phyloP scores from a whole-genome alignment of 352 stramenopile genomes.

The Phytophthora podocarpi region DNA sequence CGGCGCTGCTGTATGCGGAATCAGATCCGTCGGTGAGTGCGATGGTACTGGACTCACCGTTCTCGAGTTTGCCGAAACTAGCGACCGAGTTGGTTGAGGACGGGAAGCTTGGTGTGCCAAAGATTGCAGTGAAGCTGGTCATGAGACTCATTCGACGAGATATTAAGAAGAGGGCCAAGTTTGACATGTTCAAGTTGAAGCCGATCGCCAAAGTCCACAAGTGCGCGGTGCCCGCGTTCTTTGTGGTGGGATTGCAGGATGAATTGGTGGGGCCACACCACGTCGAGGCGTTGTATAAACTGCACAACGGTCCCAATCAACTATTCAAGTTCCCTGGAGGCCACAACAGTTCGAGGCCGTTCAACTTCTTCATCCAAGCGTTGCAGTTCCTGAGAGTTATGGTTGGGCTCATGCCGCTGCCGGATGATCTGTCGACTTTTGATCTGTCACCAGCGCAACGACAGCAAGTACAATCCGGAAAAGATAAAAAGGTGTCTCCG shows the following conservation, averaged over 20 bases:
- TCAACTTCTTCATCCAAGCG: conserved; percentile 80
- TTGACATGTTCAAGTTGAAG: conserved; percentile 90
- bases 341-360: conserved; percentile 79
- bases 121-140: conserved; percentile 83
- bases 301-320: conserved; percentile 81
- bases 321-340: conserved; percentile 81
- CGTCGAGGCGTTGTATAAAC: conserved; percentile 71
- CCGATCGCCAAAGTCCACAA: conserved; percentile 76
- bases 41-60: conserved; percentile 86
- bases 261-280: conserved; percentile 82
- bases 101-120: conserved; percentile 80
- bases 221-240: conserved; percentile 78
- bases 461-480: conserved; percentile 21
- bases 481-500: conserved; percentile 18
- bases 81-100: conserved; percentile 82
- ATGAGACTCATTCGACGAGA: conserved; percentile 81
- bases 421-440: conserved; percentile 59
- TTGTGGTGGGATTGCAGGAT: conserved; percentile 76
- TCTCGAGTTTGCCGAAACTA: conserved; percentile 75
- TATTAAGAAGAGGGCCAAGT: conserved; percentile 83
- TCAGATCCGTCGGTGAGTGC: conserved; percentile 63
- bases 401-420: conserved; percentile 72
- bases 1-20: conserved; percentile 70
- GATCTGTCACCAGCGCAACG: conserved; percentile 40
- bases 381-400: conserved; percentile 84